These are phyloP conservation scores for Crithidia bombi DNA, from an alignment of 208 protist genomes.

Conservation along the genomic window DNA sequence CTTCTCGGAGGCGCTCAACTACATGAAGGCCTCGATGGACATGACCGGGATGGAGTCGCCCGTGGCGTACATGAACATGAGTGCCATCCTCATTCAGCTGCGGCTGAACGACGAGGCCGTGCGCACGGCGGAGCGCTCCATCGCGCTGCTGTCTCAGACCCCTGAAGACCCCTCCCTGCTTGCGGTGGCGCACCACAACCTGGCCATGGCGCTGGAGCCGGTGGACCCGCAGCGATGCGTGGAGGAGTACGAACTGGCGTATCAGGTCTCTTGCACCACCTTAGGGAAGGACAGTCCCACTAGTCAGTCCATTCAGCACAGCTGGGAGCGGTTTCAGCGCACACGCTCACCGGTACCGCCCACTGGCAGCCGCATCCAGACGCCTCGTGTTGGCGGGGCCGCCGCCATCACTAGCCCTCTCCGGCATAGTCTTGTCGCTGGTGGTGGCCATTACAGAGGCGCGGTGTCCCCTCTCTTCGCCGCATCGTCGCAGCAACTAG, in stretches of 20 bases:
- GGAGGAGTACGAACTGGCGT: slow-evolving; percentile 80
- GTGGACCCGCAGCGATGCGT: slow-evolving; percentile 61
- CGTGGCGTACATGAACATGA: slow-evolving; percentile 90
- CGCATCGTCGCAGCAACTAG: not conserved
- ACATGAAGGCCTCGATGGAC: slow-evolving; percentile 81
- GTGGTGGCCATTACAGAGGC: not conserved
- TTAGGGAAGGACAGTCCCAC: slow-evolving; percentile 63
- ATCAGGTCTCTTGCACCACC: slow-evolving; percentile 44
- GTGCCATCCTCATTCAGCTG: slow-evolving; percentile 86
- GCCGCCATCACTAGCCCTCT: not conserved
- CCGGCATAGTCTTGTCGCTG: no score
- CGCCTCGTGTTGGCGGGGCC: not conserved
- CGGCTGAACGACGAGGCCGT: slow-evolving; percentile 80
- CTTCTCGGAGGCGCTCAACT: slow-evolving; percentile 70
- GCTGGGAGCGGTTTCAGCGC: slow-evolving; percentile 70
- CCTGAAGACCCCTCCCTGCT: slow-evolving; percentile 83
- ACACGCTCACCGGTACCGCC: slow-evolving; percentile 8
- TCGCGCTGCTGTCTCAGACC: slow-evolving; percentile 64
- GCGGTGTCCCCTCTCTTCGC: not conserved
- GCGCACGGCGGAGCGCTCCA: slow-evolving; percentile 66
- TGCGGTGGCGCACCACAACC: slow-evolving; percentile 90
- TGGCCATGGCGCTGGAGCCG: slow-evolving; percentile 89
- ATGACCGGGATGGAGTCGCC: slow-evolving; percentile 77
- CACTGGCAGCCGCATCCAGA: slow-evolving; percentile 6
- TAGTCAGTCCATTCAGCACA: slow-evolving; percentile 67